phyloP scores from a whole-genome alignment of 2,329 filamentous ascomycete genomes.

The Pseudogymnoascus sp. region DNA sequence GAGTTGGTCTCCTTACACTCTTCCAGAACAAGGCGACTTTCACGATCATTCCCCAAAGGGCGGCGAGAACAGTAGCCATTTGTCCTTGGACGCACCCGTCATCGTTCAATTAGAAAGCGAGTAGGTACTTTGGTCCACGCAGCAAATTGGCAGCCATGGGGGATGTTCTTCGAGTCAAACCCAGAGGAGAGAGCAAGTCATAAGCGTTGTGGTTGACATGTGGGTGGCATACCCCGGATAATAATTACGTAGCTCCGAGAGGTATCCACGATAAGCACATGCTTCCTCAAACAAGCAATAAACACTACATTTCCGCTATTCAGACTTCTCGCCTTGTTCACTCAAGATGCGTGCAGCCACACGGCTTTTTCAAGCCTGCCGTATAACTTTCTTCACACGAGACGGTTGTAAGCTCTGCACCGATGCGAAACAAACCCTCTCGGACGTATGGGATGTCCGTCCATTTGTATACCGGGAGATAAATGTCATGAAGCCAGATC shows the following conservation, averaged over 20 bases:
- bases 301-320: neutral
- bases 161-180: neutral
- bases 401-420: conserved; percentile 64
- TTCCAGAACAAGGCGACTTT: conserved; percentile 59
- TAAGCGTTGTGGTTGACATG: neutral
- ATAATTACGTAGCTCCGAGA: conserved; percentile 8
- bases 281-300: neutral
- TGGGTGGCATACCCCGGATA: neutral
- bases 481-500: conserved; percentile 57
- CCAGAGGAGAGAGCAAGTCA: neutral
- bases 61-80: conserved; percentile 27
- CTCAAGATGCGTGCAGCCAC: conserved; percentile 43
- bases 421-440: conserved; percentile 60
- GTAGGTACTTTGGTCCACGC: neutral
- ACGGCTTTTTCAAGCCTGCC: conserved; percentile 46
- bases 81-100: neutral
- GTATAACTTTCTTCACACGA: conserved; percentile 70
- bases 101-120: neutral
- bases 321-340: neutral
- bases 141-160: neutral
- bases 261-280: conserved; percentile 8
- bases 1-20: conserved; percentile 37
- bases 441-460: conserved; percentile 57
- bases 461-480: conserved; percentile 64
- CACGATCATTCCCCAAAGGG: conserved; percentile 50